Percentiles rank a stretch among this genome's conserved stretches.
Conservation (phyloP, 257 asterid species). For the Nicotiana benthamiana region DNA sequence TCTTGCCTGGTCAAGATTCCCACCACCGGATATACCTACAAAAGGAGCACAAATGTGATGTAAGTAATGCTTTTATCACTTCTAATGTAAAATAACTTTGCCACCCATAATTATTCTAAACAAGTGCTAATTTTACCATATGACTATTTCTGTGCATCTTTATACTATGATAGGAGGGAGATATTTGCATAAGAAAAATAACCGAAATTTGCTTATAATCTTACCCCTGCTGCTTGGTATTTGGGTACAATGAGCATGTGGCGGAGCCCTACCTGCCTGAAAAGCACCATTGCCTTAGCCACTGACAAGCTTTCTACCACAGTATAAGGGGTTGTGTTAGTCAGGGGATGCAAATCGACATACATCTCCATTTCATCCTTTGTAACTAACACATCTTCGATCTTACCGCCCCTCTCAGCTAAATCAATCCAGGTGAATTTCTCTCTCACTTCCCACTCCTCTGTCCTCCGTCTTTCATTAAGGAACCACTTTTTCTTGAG, state of each 20-base stretch:
- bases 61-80: constrained; percentile 18
- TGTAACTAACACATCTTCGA: constrained; percentile 56
- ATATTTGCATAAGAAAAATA: neutral
- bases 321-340: constrained; percentile 69
- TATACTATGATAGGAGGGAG: neutral
- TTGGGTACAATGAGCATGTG: constrained; percentile 85
- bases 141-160: neutral
- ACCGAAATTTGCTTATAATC: constrained; percentile 12
- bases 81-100: neutral
- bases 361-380: constrained; percentile 76
- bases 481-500: constrained; percentile 78
- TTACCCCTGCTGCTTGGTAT: constrained; percentile 73
- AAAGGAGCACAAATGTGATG: constrained; percentile 9
- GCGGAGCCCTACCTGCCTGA: constrained; percentile 80
- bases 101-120: neutral
- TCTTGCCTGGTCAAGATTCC: constrained; percentile 97
- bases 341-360: constrained; percentile 76
- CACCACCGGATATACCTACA: constrained; percentile 64
- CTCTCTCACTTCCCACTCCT: constrained; percentile 79
- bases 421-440: constrained; percentile 60
- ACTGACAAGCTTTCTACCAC: constrained; percentile 79
- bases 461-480: constrained; percentile 55
- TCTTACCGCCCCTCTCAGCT: constrained; percentile 64
- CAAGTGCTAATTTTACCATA: neutral
- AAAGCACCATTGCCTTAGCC: constrained; percentile 87